phyloP scores from a whole-genome alignment of 1,139 yeast genomes.

The Candida glucosophila region DNA sequence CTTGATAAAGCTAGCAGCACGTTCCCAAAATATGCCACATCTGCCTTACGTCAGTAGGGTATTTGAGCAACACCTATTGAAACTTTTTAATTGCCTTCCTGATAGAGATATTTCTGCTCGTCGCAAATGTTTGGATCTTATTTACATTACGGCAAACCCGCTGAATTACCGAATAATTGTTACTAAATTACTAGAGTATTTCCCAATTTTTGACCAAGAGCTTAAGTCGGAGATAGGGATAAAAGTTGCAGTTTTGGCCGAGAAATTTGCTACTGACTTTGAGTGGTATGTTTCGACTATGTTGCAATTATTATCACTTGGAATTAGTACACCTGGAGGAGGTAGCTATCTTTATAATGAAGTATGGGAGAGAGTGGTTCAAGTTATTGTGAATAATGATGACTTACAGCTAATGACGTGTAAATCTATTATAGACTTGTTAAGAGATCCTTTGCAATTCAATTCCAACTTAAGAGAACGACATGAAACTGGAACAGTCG shows the following conservation, averaged over 20 bases:
- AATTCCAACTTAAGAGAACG: too few relatives aligned
- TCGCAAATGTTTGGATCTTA: slow-evolving; percentile 66
- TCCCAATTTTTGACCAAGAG: slow-evolving; percentile 54
- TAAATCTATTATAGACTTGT: slow-evolving; percentile 32
- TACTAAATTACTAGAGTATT: slow-evolving; percentile 52
- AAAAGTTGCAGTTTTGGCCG: slow-evolving; percentile 76
- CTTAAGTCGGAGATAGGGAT: slow-evolving; percentile 70
- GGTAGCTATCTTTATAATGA: slow-evolving; percentile 51
- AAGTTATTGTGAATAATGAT: slow-evolving; percentile 78
- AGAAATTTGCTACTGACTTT: slow-evolving; percentile 69
- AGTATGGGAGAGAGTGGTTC: slow-evolving; percentile 85
- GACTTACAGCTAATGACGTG: slow-evolving; percentile 62
- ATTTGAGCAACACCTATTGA: slow-evolving; percentile 28
- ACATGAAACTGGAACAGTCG: too few relatives aligned
- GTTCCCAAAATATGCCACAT: slow-evolving; percentile 13
- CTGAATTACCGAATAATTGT: slow-evolving; percentile 53
- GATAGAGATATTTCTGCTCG: slow-evolving; percentile 76
- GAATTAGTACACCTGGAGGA: slow-evolving; percentile 36
- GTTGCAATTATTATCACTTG: slow-evolving; percentile 58
- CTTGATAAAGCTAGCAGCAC: slow-evolving; percentile 47
- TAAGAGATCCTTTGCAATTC: slow-evolving; percentile 16
- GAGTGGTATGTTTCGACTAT: slow-evolving; percentile 82
- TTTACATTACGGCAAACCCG: slow-evolving; percentile 63
- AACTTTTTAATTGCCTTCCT: slow-evolving; percentile 36
- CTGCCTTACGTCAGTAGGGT: slow-evolving; percentile 6